phyloP scores from a whole-genome alignment of 2,329 filamentous ascomycete genomes.

The Aspergillus tubingensis region DNA sequence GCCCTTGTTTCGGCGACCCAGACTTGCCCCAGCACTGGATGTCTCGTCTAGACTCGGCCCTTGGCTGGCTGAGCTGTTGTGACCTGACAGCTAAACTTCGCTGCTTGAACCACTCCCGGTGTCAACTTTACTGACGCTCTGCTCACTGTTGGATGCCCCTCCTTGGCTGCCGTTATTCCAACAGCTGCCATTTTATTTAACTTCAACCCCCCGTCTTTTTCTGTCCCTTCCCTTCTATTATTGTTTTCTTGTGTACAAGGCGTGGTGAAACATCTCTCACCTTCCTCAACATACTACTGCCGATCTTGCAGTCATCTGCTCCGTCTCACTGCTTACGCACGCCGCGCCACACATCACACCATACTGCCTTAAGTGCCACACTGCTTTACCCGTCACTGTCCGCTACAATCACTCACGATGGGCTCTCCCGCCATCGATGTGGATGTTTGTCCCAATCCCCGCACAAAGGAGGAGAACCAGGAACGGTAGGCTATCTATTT shows the following conservation, averaged over 20 bases:
- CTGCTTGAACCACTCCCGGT: conserved; percentile 2
- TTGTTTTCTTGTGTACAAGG: background rate
- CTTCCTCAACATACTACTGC: background rate
- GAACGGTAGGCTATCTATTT: conserved; percentile 40
- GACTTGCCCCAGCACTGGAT: conserved; percentile 9
- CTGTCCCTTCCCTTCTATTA: background rate
- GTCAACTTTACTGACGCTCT: background rate
- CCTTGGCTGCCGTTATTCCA: background rate
- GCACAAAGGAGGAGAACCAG: conserved; percentile 49
- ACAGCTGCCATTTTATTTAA: conserved; percentile 1
- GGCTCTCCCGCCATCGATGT: conserved; percentile 31
- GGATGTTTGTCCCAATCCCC: conserved; percentile 36
- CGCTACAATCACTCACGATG: conserved; percentile 16
- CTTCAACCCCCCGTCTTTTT: background rate
- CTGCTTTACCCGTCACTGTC: background rate
- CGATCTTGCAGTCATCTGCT: too few relatives aligned
- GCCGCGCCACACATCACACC: too few relatives aligned
- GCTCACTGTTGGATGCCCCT: background rate
- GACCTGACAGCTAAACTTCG: conserved; percentile 14
- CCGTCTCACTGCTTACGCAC: too few relatives aligned
- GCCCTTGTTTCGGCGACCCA: conserved; percentile 12
- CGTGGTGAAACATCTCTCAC: background rate
- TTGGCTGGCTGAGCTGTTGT: conserved; percentile 7
- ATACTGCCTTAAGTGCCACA: background rate
- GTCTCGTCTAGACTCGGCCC: background rate